Evolutionary conservation across 345 rosid genomes (phyloP), one percentile per base, ranked within the genome.

Genomic region (Raphanus raphanistrum): DNA sequence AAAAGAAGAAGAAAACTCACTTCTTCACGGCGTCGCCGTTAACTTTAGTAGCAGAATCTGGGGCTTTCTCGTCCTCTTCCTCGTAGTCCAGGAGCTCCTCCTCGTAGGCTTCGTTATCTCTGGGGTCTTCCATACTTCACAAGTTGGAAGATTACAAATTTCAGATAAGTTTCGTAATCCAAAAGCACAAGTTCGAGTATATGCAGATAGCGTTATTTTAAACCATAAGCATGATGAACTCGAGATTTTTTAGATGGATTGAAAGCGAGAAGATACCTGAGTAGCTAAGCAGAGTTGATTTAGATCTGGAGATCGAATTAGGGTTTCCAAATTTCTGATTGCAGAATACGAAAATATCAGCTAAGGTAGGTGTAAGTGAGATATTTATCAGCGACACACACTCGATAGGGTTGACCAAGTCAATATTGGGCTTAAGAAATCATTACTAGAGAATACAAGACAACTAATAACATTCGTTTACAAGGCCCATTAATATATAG

Each of bases 61-160:
- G 87, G 63, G 86, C 94, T 72, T 89, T 93, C 81, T 93, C 97
- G 11, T 95, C 99, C 65, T 95, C 99, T 68, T 95, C 99, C 76
- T 95, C 98, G 58, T 95, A 93, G 77, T 95, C 99, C 41, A 95
- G 84, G 68, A 95, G 99, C 94, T 95, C 99, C 76, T 95, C 99
- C 89, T 95, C 98, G 80, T 95, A 95, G n/a, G 90, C 88, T 29
- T 95, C 99, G 94, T 87, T 90, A 82, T 92, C 99, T 75, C 88
- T 90, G 43, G 93, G 88, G 65, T 95, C 99, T 57, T 90, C 99
- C 99, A 95, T 95, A 80, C 57, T 70, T 86, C 26, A 1, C n/a
- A 48, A 45, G 8, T 63, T 59, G 5, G 16, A 45, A 45, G 6
- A 45, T 43, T 45, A 45, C 5, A 50, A 15, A 50, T 4, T 50